Evolutionary conservation across 768 basidiomycete species (phyloP).

Genomic region (Serpula lacrymans): DNA sequence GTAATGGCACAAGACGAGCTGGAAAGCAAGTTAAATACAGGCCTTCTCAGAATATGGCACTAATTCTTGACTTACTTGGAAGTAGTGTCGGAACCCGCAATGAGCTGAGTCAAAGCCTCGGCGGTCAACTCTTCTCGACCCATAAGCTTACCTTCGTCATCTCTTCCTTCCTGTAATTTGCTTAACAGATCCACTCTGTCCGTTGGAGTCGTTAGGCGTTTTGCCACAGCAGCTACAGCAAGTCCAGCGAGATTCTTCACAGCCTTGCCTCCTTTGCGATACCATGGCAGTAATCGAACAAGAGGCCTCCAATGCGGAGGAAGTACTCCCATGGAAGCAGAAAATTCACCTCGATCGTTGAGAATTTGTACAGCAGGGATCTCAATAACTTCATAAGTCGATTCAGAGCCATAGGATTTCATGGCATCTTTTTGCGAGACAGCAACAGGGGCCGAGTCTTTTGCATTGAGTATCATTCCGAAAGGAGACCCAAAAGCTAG

Average conservation of each 20-base stretch:
- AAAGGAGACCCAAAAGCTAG: conserved; percentile 87
- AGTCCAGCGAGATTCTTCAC: conserved; percentile 75
- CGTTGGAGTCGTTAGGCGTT: conserved; percentile 61
- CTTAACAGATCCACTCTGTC: conserved; percentile 80
- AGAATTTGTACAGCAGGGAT: conserved; percentile 84
- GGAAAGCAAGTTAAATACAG: background rate
- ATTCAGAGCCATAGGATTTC: conserved; percentile 48
- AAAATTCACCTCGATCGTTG: conserved; percentile 85
- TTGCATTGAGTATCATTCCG: conserved; percentile 77
- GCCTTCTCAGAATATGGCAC: conserved; percentile 1
- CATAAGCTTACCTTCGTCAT: conserved; percentile 67
- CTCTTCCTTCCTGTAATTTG: conserved; percentile 75
- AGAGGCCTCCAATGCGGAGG: conserved; percentile 70
- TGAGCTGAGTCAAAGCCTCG: conserved; percentile 81
- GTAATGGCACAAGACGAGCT: conserved; percentile 90
- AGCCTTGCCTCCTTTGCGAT: conserved; percentile 58
- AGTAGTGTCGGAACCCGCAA: conserved; percentile 90
- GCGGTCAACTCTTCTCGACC: conserved; percentile 81
- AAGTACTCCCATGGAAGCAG: conserved; percentile 78
- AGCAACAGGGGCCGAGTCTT: conserved; percentile 71
- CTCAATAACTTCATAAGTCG: conserved; percentile 44
- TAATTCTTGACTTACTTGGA: conserved; percentile 64
- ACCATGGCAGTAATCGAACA: conserved; percentile 72
- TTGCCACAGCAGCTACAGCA: conserved; percentile 75
- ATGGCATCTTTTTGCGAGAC: conserved; percentile 52